Evolutionary conservation across 805 yeast species (phyloP).

Genomic region (Soucietia sequanensis): DNA sequence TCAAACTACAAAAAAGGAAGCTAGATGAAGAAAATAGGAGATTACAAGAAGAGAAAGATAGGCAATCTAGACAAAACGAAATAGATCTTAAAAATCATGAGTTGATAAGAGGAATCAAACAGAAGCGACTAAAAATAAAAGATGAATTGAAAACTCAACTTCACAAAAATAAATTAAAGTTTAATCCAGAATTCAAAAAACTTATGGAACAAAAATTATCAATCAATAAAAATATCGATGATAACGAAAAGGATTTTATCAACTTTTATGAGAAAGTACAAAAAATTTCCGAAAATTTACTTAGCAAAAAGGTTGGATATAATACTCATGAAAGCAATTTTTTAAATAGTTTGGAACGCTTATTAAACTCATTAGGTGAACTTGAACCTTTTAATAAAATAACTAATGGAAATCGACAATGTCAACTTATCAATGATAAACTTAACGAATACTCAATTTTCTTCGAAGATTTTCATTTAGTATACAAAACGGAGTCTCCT

Average conservation of each 20-base stretch:
- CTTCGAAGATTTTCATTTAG: conserved; percentile 4
- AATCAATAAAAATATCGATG: conserved; percentile 7
- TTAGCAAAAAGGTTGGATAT: neutral
- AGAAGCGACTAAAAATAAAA: neutral
- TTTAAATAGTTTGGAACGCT: conserved; percentile 6
- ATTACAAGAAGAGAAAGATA: conserved; percentile 2
- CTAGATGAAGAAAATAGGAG: neutral
- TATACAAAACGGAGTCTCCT: conserved; percentile 1
- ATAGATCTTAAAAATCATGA: conserved; percentile 8
- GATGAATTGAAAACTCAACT: neutral
- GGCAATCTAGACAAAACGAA: conserved; percentile 4
- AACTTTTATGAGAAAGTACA: conserved; percentile 1
- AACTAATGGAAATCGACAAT: neutral
- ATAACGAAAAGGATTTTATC: conserved; percentile 7
- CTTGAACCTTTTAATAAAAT: conserved; percentile 2
- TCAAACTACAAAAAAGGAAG: conserved; percentile 1
- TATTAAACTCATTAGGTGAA: conserved; percentile 1
- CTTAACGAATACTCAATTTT: conserved; percentile 9
- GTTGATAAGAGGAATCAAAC: neutral
- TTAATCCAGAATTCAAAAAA: conserved; percentile 2
- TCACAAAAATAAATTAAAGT: neutral
- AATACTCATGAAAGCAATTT: conserved; percentile 1
- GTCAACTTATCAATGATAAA: conserved; percentile 5
- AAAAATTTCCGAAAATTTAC: neutral
- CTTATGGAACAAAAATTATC: conserved; percentile 8